Evolutionary conservation across 228 moss, liverwort and hornwort genomes (phyloP).

Genomic region (Sphagnum fallax): DNA sequence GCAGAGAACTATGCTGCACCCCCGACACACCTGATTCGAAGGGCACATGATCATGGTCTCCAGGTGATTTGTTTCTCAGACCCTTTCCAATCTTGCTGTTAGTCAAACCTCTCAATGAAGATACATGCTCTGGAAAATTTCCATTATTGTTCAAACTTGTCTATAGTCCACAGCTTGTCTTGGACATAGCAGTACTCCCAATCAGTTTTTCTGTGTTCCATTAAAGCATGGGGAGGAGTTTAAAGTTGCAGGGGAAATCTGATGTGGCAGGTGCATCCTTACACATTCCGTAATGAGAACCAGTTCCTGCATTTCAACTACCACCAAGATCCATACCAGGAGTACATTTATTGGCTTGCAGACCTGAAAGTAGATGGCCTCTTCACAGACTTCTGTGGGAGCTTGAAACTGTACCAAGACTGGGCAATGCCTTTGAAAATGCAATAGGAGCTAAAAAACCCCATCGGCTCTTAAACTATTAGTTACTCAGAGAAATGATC

Average conservation of each 20-base stretch:
- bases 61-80: conserved; percentile 32
- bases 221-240: too few relatives aligned
- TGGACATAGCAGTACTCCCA: too few relatives aligned
- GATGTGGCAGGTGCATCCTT: conserved; percentile 79
- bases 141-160: too few relatives aligned
- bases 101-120: too few relatives aligned
- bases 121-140: too few relatives aligned
- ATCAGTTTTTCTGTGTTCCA: too few relatives aligned
- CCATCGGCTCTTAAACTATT: too few relatives aligned
- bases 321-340: conserved; percentile 76
- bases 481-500: too few relatives aligned
- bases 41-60: conserved; percentile 46
- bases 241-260: not conserved
- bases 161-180: too few relatives aligned
- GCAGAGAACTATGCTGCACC: conserved; percentile 29
- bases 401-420: conserved; percentile 43
- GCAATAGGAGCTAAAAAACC: too few relatives aligned
- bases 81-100: too few relatives aligned
- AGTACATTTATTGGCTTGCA: conserved; percentile 64
- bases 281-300: conserved; percentile 82
- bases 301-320: conserved; percentile 59
- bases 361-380: conserved; percentile 62
- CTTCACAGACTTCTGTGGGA: conserved; percentile 76
- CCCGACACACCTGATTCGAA: conserved; percentile 54
- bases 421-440: conserved; percentile 42